A percentile compares a stretch with the other conserved stretches of the same genome.
These are phyloP conservation scores for Arthrobotrys sphaeroides DNA, from an alignment of 2,329 filamentous ascomycete genomes.

Conservation along the genomic window DNA sequence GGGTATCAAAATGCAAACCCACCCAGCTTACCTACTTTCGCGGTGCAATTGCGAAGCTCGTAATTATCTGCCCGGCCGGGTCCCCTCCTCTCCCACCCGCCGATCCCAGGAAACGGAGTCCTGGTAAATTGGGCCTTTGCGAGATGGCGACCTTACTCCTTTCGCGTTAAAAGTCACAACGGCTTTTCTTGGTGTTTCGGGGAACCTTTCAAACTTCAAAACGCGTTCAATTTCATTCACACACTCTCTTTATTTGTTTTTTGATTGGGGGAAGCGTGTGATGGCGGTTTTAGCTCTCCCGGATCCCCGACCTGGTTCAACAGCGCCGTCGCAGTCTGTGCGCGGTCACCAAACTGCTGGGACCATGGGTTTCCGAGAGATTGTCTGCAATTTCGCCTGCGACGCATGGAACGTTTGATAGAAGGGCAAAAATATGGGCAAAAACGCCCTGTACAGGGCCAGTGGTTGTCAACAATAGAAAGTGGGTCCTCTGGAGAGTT, in stretches of 20 bases:
- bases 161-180: constrained; percentile 31
- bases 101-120: constrained; percentile 47
- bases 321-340: constrained; percentile 36
- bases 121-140: constrained; percentile 41
- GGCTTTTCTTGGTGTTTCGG: constrained; percentile 43
- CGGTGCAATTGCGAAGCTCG: constrained; percentile 13
- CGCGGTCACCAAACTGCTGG: constrained; percentile 47
- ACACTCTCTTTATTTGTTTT: too few relatives aligned
- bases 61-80: constrained; percentile 43
- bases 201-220: constrained; percentile 30
- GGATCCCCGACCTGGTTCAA: constrained; percentile 49
- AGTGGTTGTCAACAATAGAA: constrained; percentile 15
- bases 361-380: constrained; percentile 38
- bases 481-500: constrained; percentile 4
- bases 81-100: constrained; percentile 18
- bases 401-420: constrained; percentile 19
- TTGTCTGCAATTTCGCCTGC: constrained; percentile 49
- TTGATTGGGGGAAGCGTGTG: constrained; percentile 21
- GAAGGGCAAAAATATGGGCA: neutral
- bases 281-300: constrained; percentile 40
- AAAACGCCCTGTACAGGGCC: too few relatives aligned
- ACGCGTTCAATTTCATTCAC: too few relatives aligned
- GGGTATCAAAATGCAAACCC: neutral
- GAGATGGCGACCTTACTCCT: constrained; percentile 19
- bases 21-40: neutral